phyloP scores from a whole-genome alignment of 164 flowering plant genomes.

The Santalum album region DNA sequence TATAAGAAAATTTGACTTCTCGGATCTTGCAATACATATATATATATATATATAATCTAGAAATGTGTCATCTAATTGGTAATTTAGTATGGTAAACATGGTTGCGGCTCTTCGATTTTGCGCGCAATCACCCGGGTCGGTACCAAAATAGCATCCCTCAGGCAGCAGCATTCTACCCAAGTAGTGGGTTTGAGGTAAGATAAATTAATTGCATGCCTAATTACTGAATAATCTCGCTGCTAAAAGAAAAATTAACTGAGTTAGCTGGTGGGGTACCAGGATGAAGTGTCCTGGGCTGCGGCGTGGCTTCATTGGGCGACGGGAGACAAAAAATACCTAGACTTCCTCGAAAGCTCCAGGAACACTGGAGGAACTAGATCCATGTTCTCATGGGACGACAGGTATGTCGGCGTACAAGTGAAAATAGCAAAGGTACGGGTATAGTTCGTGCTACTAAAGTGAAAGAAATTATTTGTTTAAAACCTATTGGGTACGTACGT shows the following conservation, averaged over 20 bases:
- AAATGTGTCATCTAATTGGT: too few species aligned
- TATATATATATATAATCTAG: too few species aligned
- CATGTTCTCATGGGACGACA: constrained; percentile 91
- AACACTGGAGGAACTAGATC: constrained; percentile 78
- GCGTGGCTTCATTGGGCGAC: constrained; percentile 77
- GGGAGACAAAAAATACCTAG: constrained; percentile 52
- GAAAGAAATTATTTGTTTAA: too few species aligned
- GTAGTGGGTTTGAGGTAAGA: constrained; percentile 65
- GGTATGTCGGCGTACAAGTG: constrained; percentile 82
- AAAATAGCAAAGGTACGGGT: constrained; percentile 78
- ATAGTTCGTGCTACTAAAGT: too few species aligned
- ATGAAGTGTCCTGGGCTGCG: constrained; percentile 88
- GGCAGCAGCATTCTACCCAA: constrained; percentile 49
- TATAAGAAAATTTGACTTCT: too few species aligned
- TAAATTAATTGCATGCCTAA: too few species aligned
- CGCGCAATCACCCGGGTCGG: constrained; percentile 61
- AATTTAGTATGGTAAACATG: too few species aligned
- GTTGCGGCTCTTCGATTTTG: constrained; percentile 77
- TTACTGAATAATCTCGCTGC: too few species aligned
- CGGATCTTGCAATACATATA: too few species aligned
- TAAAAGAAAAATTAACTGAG: too few species aligned
- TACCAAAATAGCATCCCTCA: constrained; percentile 51
- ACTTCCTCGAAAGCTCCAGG: constrained; percentile 59
- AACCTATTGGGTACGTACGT: too few species aligned
- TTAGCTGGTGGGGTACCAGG: too few species aligned